Percentiles rank a stretch among this genome's conserved stretches.
These are phyloP conservation scores for Pugionium dolabratum DNA, from an alignment of 345 rosid genomes.

Conservation along the genomic window DNA sequence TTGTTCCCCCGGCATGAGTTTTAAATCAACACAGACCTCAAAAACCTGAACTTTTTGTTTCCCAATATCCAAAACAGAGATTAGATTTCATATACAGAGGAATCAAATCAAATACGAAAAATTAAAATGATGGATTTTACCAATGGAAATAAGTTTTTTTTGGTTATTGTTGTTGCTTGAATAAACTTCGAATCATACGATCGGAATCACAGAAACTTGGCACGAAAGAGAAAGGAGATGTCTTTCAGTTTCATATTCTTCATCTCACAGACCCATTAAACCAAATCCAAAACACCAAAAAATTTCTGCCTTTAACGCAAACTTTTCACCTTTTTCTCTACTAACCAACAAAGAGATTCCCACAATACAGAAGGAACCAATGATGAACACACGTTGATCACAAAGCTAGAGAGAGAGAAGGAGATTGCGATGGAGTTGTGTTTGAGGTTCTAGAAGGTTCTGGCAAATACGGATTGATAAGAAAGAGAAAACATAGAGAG, in stretches of 20 bases:
- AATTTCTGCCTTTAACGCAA: not conserved
- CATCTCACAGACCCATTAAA: conserved; percentile 19
- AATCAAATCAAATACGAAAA: too few relatives aligned
- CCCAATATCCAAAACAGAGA: conserved; percentile 18
- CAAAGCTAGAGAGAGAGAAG: conserved; percentile 5
- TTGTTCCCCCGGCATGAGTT: conserved; percentile 64
- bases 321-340: conserved; percentile 13
- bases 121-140: too few relatives aligned
- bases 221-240: conserved; percentile 12
- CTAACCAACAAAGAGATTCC: conserved; percentile 30
- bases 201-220: conserved; percentile 8
- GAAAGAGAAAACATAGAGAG: conserved; percentile 1
- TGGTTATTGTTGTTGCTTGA: too few relatives aligned
- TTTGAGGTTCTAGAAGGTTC: conserved; percentile 78
- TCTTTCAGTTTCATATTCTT: conserved; percentile 2
- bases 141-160: too few relatives aligned
- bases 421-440: conserved; percentile 15
- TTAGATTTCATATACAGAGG: too few relatives aligned
- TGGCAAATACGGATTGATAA: conserved; percentile 50
- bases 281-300: conserved; percentile 19
- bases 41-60: conserved; percentile 15
- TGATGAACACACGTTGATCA: conserved; percentile 31
- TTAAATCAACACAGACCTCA: conserved; percentile 41
- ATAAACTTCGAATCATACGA: not conserved
- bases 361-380: conserved; percentile 18